A percentile compares a stretch with the other conserved stretches of the same genome.
These are phyloP conservation scores for Chaetomium olivaceum DNA, from an alignment of 2,329 filamentous ascomycete genomes.

Conservation along the genomic window DNA sequence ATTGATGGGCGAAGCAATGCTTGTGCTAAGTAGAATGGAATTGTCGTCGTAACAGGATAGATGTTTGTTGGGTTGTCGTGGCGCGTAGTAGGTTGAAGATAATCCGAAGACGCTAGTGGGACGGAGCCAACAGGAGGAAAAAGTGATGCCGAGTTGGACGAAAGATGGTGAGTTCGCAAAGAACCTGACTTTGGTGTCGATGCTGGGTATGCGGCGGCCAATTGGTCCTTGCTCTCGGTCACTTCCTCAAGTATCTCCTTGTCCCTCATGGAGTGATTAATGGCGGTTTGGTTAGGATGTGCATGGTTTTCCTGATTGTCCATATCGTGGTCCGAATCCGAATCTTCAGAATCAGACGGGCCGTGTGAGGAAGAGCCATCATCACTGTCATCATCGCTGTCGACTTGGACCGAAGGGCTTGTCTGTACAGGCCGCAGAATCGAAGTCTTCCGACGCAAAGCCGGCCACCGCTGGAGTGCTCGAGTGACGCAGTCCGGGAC, in stretches of 20 bases:
- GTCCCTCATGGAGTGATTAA: background rate
- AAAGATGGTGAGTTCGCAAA: background rate
- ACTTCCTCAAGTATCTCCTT: background rate
- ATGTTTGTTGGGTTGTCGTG: background rate
- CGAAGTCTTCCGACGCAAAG: background rate
- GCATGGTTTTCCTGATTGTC: too few species aligned
- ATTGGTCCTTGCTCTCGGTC: background rate
- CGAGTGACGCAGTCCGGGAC: background rate
- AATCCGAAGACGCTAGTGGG: background rate
- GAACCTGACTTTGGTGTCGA: background rate
- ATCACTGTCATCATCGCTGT: background rate
- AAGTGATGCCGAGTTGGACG: background rate
- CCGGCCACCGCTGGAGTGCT: conserved; percentile 1
- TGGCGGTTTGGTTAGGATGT: background rate
- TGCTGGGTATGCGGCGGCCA: too few species aligned
- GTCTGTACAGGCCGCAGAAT: background rate
- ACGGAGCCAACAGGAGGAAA: background rate
- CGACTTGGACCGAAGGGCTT: background rate
- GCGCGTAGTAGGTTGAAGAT: background rate
- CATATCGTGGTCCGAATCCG: background rate
- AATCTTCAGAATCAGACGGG: background rate
- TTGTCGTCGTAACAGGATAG: background rate
- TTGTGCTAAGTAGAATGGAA: background rate
- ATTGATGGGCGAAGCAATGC: background rate
- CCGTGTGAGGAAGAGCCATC: background rate